Evolutionary conservation across 2,329 filamentous ascomycete species (phyloP), one percentile per base, ranked within the genome.

Genomic region (Drechslera avenae): DNA sequence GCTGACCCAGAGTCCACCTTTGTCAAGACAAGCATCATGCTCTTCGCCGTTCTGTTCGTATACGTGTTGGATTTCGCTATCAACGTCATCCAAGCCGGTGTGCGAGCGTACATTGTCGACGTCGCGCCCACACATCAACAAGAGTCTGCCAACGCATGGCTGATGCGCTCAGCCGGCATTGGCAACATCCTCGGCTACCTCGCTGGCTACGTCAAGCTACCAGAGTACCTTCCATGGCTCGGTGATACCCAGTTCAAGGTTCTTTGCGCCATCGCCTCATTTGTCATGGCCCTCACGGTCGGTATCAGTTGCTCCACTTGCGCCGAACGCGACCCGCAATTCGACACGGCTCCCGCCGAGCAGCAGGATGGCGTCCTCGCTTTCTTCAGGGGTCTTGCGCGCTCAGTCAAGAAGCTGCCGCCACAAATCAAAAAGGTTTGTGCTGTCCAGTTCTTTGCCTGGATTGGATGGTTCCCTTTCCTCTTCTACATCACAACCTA

Each of bases 391-490:
- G 84, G 86, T 62, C 86, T 96, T 2, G 87, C 88, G 70, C 83
- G 81, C 40, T 91, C 91, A 0, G 88, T 96, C 57, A 85, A 82
- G 63, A 83, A 86, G 32, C 79, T 97, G 5, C 92, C 93, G 1
- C 86, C 87, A 0, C 91, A 96, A 73, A 91, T 94, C 58, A 83
- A 83, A 56, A 87, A 85, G 57, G 90, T 97, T 31, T 97, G 92
- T 50, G 64, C 74, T 44, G 77, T 79, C 0, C 78, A 80, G 47
- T 76, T 79, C 64, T 92, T 87, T 54, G 90, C 91, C 4, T 97
- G 92, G 92, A 86, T 97, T 49, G 93, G 91, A 44, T 97, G 93
- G 85, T 97, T 97, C 66, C 92, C 92, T 1, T 91, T 96, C 72
- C 81, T 97, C 2, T 97, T 96, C 76, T 97, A 97, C 77, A 91